Base-by-base conservation (phyloP, 192 early-diverging fungal genomes). In the Rhizoclosmatium sp. region DNA sequence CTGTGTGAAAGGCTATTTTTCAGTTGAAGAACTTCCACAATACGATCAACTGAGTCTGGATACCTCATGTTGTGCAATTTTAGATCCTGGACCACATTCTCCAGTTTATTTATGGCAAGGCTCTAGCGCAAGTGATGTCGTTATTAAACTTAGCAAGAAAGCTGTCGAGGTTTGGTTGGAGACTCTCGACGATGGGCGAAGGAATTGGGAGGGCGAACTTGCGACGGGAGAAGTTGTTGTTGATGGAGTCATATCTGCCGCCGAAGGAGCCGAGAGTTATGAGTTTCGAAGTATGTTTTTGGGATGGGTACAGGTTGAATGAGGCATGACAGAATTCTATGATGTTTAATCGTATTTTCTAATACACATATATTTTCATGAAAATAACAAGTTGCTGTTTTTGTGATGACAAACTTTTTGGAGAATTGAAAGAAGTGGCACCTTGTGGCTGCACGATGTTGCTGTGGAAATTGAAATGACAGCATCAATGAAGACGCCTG, bases 161-260 rank as follows among this genome's bases (percentile, higher is more conserved):
- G 82, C 82, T 21, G 85, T 85, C 1, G 82, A 89, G 76, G 88
- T 89, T n/a, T 89, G 87, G 87, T 56, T 89, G 42, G 74, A 82
- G 59, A 75, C 76, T 39, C 54, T 84, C 31, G 77, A 87, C 54
- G 87, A 88, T 68, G 87, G 85, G 2, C 44, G 85, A 41, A 46
- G 44, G 19, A 51, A 58, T 56, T 75, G 72, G 72, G 23, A 62
- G 2, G 72, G 69, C 3, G 56, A 71, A 12, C 4, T 71, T 9
- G 48, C 69, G 9, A 31, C n/a, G 1, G 72, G 72, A n/a, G 72
- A 45, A 3, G 40, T 16, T 5, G 72, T 62, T 46, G 72, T 75
- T 23, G 56, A 71, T 45, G 72, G 72, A 2, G 72, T 75, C 1
- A 39, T 75, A 7, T 2, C 40, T 31, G 61, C 62, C 21, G 7